Percentiles rank a stretch among this genome's conserved stretches.
phyloP scores from a whole-genome alignment of 331 rosid genomes.

The Quercus lobata region DNA sequence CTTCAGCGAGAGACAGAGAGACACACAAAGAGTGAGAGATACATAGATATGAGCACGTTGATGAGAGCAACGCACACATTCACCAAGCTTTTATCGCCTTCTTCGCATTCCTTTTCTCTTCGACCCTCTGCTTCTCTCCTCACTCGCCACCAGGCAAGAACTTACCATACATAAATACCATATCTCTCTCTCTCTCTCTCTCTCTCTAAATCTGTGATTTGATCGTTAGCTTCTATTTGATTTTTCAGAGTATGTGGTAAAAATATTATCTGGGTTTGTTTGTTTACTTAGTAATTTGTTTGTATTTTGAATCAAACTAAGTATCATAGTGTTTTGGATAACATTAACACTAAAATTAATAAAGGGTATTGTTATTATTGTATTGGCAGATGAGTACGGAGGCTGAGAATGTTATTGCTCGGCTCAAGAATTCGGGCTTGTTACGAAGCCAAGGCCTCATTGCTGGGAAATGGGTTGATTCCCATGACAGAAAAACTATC shows the following conservation, averaged over 20 bases:
- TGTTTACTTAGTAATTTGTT: no score
- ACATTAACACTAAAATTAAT: neutral
- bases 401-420: conserved; percentile 45
- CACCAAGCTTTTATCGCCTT: no score
- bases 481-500: conserved; percentile 78
- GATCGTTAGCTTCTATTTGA: neutral
- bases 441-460: conserved; percentile 85
- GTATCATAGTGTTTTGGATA: no score
- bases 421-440: conserved; percentile 63
- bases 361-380: neutral
- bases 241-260: neutral
- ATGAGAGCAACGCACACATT: no score
- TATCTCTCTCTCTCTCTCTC: no score
- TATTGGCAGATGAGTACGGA: conserved; percentile 62
- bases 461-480: conserved; percentile 88
- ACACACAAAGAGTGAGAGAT: no score
- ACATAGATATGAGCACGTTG: no score
- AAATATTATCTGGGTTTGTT: no score
- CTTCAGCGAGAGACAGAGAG: no score
- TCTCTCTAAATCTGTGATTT: neutral
- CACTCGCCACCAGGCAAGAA: conserved; percentile 59
- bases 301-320: no score
- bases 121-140: conserved; percentile 26
- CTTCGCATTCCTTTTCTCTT: neutral
- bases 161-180: neutral